Percentiles rank a stretch among this genome's conserved stretches.
Evolutionary conservation across 257 asterid genomes (phyloP).

Genomic region (Asclepias syriaca): DNA sequence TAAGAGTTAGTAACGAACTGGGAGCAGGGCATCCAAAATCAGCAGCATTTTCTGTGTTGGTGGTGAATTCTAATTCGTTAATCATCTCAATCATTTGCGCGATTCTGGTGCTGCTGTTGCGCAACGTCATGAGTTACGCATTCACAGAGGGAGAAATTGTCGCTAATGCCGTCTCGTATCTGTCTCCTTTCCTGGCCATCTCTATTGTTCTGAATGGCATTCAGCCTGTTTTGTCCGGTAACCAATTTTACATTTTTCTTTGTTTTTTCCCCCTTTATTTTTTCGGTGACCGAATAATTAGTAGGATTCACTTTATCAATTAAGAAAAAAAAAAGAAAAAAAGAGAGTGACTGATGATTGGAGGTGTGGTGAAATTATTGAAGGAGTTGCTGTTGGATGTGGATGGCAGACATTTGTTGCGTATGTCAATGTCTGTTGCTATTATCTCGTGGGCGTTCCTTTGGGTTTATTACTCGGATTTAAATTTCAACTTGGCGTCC

Average conservation of each 20-base stretch:
- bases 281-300: neutral
- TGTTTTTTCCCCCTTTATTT: neutral
- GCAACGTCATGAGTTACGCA: conserved; percentile 22
- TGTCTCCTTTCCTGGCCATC: conserved; percentile 46
- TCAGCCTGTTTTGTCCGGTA: conserved; percentile 78
- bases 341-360: no score
- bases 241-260: neutral
- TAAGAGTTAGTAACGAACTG: conserved; percentile 29
- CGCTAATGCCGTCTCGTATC: conserved; percentile 52
- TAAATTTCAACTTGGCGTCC: conserved; percentile 20
- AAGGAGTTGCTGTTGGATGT: conserved; percentile 40
- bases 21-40: conserved; percentile 33
- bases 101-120: conserved; percentile 8
- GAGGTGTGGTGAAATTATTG: neutral
- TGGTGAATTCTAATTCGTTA: conserved; percentile 17
- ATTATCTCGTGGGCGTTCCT: conserved; percentile 29
- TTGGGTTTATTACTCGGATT: conserved; percentile 26
- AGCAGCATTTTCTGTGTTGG: conserved; percentile 19
- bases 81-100: conserved; percentile 17
- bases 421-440: conserved; percentile 28
- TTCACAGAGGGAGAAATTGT: conserved; percentile 48
- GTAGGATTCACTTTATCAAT: no score
- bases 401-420: conserved; percentile 40
- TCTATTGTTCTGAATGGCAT: conserved; percentile 60
- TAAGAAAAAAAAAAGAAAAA: no score